phyloP scores from a whole-genome alignment of 1,284 basidiomycete species.

The Fomitopsis palustris region DNA sequence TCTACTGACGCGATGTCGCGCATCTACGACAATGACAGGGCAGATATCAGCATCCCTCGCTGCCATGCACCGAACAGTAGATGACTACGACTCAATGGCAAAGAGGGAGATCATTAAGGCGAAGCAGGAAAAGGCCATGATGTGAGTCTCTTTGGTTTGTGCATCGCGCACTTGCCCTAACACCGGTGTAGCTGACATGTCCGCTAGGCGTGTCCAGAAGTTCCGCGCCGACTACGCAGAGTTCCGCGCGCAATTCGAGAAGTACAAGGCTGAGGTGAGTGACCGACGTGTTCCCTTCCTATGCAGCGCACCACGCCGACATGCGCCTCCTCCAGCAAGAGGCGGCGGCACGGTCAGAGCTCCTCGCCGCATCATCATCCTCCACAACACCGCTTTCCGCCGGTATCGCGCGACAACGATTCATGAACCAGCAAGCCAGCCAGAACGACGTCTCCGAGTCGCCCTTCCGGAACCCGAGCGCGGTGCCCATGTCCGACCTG shows the following conservation, averaged over 20 bases:
- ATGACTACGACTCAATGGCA: slow-evolving; percentile 96
- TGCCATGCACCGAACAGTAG: slow-evolving; percentile 89
- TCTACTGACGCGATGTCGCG: neutral
- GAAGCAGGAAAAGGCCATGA: slow-evolving; percentile 91
- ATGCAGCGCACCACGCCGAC: neutral
- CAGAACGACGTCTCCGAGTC: slow-evolving; percentile 56
- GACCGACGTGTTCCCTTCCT: neutral
- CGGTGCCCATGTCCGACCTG: slow-evolving; percentile 48
- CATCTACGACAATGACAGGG: slow-evolving; percentile 46
- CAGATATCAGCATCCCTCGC: slow-evolving; percentile 93
- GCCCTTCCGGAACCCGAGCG: slow-evolving; percentile 63
- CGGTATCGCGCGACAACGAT: slow-evolving; percentile 60
- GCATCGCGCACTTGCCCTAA: neutral
- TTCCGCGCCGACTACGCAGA: slow-evolving; percentile 76
- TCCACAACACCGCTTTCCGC: slow-evolving; percentile 45
- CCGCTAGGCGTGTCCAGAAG: slow-evolving; percentile 74
- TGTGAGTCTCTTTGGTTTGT: slow-evolving; percentile 48
- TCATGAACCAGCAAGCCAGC: slow-evolving; percentile 46
- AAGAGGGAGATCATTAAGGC: slow-evolving; percentile 91
- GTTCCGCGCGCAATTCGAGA: slow-evolving; percentile 68
- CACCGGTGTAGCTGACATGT: neutral
- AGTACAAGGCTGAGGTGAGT: slow-evolving; percentile 51
- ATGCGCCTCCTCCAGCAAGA: slow-evolving; percentile 42
- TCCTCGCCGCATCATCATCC: slow-evolving; percentile 43
- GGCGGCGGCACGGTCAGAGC: slow-evolving; percentile 54